Percentiles rank a stretch among this genome's conserved stretches.
Evolutionary conservation across 1,284 basidiomycete species (phyloP).

Genomic region (Stygiomarasmius scandens): DNA sequence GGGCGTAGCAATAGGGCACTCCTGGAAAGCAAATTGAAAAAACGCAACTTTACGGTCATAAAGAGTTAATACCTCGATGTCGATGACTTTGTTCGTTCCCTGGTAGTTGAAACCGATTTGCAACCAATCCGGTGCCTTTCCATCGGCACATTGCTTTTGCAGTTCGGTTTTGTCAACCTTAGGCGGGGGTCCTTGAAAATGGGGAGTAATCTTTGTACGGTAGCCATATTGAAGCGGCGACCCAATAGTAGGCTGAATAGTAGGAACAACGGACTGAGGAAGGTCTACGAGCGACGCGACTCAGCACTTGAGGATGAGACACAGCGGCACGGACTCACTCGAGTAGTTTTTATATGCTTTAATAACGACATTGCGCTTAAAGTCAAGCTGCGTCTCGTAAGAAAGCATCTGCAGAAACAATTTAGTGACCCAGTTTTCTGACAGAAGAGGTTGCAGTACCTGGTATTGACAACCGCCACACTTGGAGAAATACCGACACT

Average conservation of each 20-base stretch:
- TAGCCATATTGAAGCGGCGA: constrained; percentile 92
- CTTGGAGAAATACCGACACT: constrained; percentile 85
- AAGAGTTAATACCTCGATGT: constrained; percentile 84
- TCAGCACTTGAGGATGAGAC: constrained; percentile 18
- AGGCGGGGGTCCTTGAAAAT: constrained; percentile 86
- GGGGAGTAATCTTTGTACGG: constrained; percentile 96
- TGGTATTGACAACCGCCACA: constrained; percentile 85
- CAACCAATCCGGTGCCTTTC: constrained; percentile 59
- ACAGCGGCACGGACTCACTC: constrained; percentile 31
- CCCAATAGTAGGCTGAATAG: constrained; percentile 75
- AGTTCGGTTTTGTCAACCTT: constrained; percentile 48
- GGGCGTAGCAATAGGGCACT: constrained; percentile 91
- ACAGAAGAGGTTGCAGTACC: constrained; percentile 34
- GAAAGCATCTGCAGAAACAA: constrained; percentile 70
- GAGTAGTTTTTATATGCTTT: constrained; percentile 87
- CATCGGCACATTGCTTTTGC: constrained; percentile 27
- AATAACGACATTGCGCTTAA: constrained; percentile 88
- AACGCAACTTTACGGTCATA: background rate
- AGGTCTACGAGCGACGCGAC: background rate
- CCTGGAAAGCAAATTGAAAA: constrained; percentile 44
- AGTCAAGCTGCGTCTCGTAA: constrained; percentile 82
- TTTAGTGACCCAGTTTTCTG: background rate
- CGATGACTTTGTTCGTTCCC: constrained; percentile 78
- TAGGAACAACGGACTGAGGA: constrained; percentile 65
- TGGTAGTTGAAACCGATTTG: constrained; percentile 91